phyloP scores from a whole-genome alignment of 2,329 filamentous ascomycete genomes.

The Calonectria leucothoes region DNA sequence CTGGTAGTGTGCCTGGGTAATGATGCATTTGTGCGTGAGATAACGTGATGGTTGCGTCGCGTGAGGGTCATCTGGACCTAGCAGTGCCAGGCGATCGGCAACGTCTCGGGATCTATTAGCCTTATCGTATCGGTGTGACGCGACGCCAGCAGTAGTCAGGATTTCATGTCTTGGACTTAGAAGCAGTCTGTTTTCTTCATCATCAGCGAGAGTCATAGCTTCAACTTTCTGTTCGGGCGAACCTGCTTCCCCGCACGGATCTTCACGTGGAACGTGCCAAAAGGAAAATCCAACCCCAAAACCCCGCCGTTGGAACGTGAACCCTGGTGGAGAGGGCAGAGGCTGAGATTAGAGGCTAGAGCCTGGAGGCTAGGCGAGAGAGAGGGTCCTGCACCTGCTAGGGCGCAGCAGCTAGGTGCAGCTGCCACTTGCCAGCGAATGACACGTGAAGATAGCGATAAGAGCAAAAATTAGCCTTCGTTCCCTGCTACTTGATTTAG shows the following conservation, averaged over 20 bases:
- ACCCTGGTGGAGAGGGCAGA: background rate
- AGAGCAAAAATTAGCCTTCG: conserved; percentile 36
- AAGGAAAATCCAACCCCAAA: background rate
- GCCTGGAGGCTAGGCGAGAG: background rate
- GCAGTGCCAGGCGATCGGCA: conserved; percentile 1
- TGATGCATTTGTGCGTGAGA: conserved; percentile 16
- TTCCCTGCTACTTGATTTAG: conserved; percentile 36
- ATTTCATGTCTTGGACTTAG: background rate
- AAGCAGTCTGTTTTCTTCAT: background rate
- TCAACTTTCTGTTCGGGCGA: background rate
- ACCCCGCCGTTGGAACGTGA: conserved; percentile 8
- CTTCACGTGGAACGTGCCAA: conserved; percentile 7
- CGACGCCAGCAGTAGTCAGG: conserved; percentile 10
- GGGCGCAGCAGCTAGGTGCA: conserved; percentile 10
- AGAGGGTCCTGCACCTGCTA: conserved; percentile 7
- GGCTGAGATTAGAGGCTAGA: background rate
- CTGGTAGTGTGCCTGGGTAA: background rate
- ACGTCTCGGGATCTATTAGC: conserved; percentile 4
- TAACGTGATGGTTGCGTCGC: conserved; percentile 20
- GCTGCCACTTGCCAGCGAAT: conserved; percentile 9
- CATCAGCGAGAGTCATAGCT: background rate
- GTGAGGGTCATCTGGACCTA: background rate
- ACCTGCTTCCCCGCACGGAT: conserved; percentile 12
- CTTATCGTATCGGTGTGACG: conserved; percentile 40
- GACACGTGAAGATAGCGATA: conserved; percentile 47